Percentiles rank a stretch among this genome's conserved stretches.
Evolutionary conservation across 148 eudicot species (phyloP).

Genomic region (Selenicereus undatus): DNA sequence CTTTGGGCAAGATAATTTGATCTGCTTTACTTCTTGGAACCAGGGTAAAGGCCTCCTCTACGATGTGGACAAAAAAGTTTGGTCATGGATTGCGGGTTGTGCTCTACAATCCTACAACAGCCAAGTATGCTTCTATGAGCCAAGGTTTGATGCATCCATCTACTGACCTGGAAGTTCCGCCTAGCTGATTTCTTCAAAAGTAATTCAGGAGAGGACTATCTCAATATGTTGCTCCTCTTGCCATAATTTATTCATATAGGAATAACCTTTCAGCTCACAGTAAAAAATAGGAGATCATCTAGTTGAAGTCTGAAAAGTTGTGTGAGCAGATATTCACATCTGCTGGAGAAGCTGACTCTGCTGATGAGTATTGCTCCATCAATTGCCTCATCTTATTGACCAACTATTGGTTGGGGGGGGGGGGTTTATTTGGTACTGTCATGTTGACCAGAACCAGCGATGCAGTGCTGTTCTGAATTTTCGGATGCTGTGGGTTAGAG

Average conservation of each 20-base stretch:
- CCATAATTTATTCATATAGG: not conserved
- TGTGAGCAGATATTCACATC: constrained; percentile 2
- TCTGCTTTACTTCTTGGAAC: constrained; percentile 97
- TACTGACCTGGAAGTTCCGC: constrained; percentile 30
- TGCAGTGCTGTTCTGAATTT: not conserved
- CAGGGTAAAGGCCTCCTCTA: constrained; percentile 91
- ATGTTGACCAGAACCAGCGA: constrained; percentile 1
- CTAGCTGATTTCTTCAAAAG: constrained; percentile 3
- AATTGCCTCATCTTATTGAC: not conserved
- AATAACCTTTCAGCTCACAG: constrained; percentile 7
- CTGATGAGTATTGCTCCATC: constrained; percentile 19
- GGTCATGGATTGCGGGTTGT: constrained; percentile 99
- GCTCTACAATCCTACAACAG: constrained; percentile 88
- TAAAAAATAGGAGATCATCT: not conserved
- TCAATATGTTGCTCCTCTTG: constrained; percentile 1
- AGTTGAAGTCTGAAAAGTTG: constrained; percentile 13
- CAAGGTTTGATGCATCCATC: constrained; percentile 89
- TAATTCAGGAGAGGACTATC: constrained; percentile 9
- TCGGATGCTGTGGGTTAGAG: constrained; percentile 12
- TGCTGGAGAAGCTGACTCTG: constrained; percentile 3
- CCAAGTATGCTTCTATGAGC: constrained; percentile 97
- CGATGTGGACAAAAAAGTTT: constrained; percentile 86
- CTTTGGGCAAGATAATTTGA: constrained; percentile 90
- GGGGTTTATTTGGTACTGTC: not conserved
- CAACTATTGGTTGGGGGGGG: not conserved